Conservation (phyloP, 2,329 filamentous ascomycete species). For the Talaromyces sp. region DNA sequence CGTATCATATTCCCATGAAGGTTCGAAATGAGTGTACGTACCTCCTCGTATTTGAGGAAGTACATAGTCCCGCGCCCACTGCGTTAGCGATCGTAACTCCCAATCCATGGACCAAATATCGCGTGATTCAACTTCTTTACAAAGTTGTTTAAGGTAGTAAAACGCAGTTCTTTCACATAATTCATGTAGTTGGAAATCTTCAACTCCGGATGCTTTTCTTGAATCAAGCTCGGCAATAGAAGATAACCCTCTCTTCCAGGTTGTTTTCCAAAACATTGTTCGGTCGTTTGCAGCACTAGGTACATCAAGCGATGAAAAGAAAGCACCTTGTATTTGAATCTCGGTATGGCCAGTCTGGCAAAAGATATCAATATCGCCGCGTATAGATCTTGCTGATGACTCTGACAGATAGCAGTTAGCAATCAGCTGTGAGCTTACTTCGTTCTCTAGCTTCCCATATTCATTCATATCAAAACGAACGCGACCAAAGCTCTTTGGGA, state of each 20-base stretch:
- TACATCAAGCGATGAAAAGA: background rate
- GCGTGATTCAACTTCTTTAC: conserved; percentile 3
- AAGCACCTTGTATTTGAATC: background rate
- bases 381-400: background rate
- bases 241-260: background rate
- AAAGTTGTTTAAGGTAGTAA: conserved; percentile 19
- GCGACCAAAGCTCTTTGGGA: conserved; percentile 20
- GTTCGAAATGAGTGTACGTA: background rate
- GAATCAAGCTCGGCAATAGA: background rate
- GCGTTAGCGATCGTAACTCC: background rate
- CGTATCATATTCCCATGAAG: conserved; percentile 19
- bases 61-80: background rate
- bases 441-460: background rate
- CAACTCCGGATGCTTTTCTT: background rate
- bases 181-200: background rate
- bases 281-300: background rate
- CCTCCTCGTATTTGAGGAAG: background rate
- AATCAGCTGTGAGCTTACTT: background rate
- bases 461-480: conserved; percentile 5
- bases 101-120: background rate
- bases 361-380: conserved; percentile 1
- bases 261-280: background rate
- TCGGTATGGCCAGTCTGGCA: background rate
- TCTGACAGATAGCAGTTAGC: background rate
- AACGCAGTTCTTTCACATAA: conserved; percentile 6